phyloP scores from a whole-genome alignment of 495 filamentous ascomycete genomes.

The Hypoxylon crocopeplum region DNA sequence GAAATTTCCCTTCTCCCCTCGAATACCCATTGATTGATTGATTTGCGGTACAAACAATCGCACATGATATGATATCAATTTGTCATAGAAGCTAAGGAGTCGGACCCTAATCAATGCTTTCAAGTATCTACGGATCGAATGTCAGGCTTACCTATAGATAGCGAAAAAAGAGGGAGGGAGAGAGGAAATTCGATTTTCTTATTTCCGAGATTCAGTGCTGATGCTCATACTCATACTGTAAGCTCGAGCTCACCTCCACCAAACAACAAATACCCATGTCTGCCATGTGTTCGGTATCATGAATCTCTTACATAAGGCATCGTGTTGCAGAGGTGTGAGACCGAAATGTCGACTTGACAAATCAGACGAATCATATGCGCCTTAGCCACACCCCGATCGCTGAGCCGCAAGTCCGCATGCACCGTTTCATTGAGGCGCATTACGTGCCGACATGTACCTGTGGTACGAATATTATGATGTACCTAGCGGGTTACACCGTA shows the following conservation, averaged over 20 bases:
- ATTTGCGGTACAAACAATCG: slow-evolving; percentile 8
- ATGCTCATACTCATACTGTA: not conserved
- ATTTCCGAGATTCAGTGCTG: slow-evolving; percentile 14
- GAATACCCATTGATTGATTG: slow-evolving; percentile 21
- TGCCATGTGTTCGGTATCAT: no score
- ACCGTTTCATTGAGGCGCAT: slow-evolving; percentile 36
- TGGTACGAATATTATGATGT: not conserved
- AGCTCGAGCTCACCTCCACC: not conserved
- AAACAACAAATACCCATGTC: no score
- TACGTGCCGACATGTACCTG: slow-evolving; percentile 7
- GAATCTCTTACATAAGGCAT: no score
- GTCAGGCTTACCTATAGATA: not conserved
- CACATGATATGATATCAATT: slow-evolving; percentile 9
- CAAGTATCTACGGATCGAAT: slow-evolving; percentile 28
- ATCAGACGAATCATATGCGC: slow-evolving; percentile 12
- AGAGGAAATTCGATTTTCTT: not conserved
- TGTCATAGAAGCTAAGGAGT: slow-evolving; percentile 12
- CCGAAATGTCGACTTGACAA: not conserved
- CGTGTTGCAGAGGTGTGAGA: slow-evolving; percentile 23
- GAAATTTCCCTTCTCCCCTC: slow-evolving; percentile 1
- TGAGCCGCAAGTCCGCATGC: slow-evolving; percentile 30
- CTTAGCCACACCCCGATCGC: slow-evolving; percentile 16
- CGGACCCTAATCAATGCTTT: slow-evolving; percentile 1
- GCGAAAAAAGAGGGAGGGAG: not conserved
- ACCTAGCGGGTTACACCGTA: not conserved